Evolutionary conservation across 306 rosid species (phyloP), one percentile per base, ranked within the genome.

Genomic region (Biancaea sappan): DNA sequence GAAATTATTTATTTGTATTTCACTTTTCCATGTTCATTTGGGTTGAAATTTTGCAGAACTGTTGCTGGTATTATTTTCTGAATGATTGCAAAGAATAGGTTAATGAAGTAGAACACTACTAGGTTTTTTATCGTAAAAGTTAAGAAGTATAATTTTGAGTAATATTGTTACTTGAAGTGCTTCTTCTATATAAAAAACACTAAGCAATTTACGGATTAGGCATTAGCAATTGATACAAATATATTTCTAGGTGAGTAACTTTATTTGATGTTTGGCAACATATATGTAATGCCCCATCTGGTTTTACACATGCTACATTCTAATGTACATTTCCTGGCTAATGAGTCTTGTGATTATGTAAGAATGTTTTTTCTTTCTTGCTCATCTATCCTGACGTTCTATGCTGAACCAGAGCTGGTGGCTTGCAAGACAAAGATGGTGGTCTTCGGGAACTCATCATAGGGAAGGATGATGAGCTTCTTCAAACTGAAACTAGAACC

Each of bases 381-480:
- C 26, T 47, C 44, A 15, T 16, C 25, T 76, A 21, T 72, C 47
- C 46, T 51, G 41, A 28, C 66, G 52, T 64, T 18, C 32, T 22
- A 47, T 81, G 67, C 29, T 77, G 19, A 79, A 37, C 40, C 81
- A 94, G 99, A 87, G 93, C 99, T 13, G 99, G 99, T 73, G 97
- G 97, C 77, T 79, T 94, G 88, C 85, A 85, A 69, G 99, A 94
- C 48, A 94, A 87, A 81, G 95, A 88, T 5, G 96, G 99, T 7
- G 97, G 97, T 37, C 9, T 80, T 35, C 85, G 97, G 54, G 99
- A 94, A 74, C 84, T 94, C 32, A 73, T 94, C 11, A 63, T 88
- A 1, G 96, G 99, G 62, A 94, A 92, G 86, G 93, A 94, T 66
- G 99, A 94, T 9, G 96, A 90, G 80, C 96, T 94, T 80, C 95